Percentiles rank a stretch among this genome's conserved stretches.
Conservation (phyloP, 2,329 filamentous ascomycete species). For the Microcyclospora tardicrescens region DNA sequence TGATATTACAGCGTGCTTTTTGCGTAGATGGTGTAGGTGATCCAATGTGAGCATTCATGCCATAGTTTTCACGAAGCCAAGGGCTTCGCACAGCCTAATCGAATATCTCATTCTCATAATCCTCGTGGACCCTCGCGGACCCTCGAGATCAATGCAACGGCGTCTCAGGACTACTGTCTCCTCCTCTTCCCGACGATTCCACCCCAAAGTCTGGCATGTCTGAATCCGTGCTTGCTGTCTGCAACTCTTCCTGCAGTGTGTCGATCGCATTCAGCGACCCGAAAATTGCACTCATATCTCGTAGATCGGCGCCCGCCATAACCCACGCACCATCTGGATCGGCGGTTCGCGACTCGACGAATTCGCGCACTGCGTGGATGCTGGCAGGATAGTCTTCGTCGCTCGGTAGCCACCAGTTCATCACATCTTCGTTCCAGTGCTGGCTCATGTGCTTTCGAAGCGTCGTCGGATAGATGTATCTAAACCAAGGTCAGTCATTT, state of each 20-base stretch:
- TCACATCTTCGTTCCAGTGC: constrained; percentile 59
- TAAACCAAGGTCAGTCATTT: constrained; percentile 25
- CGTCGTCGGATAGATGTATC: constrained; percentile 68
- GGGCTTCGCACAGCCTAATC: too few species aligned
- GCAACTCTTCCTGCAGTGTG: constrained; percentile 9
- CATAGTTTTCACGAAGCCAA: too few species aligned
- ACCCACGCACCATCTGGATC: constrained; percentile 11
- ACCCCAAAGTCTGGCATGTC: constrained; percentile 5
- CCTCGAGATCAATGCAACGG: constrained; percentile 1
- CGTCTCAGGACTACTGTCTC: constrained; percentile 12
- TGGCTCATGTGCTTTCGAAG: constrained; percentile 65
- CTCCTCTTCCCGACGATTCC: constrained; percentile 1
- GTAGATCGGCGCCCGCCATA: constrained; percentile 12
- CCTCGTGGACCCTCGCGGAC: too few species aligned
- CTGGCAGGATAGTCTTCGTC: constrained; percentile 62
- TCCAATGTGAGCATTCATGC: too few species aligned
- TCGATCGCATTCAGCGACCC: constrained; percentile 23
- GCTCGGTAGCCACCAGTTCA: constrained; percentile 81
- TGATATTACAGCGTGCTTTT: too few species aligned
- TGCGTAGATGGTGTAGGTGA: too few species aligned
- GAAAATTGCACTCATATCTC: constrained; percentile 27
- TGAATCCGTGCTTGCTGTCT: constrained; percentile 10
- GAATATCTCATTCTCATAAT: too few species aligned
- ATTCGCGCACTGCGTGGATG: constrained; percentile 62
- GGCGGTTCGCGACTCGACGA: constrained; percentile 41